A percentile compares a stretch with the other conserved stretches of the same genome.
phyloP scores from a whole-genome alignment of 257 asterid genomes.

The Solanum piurae region DNA sequence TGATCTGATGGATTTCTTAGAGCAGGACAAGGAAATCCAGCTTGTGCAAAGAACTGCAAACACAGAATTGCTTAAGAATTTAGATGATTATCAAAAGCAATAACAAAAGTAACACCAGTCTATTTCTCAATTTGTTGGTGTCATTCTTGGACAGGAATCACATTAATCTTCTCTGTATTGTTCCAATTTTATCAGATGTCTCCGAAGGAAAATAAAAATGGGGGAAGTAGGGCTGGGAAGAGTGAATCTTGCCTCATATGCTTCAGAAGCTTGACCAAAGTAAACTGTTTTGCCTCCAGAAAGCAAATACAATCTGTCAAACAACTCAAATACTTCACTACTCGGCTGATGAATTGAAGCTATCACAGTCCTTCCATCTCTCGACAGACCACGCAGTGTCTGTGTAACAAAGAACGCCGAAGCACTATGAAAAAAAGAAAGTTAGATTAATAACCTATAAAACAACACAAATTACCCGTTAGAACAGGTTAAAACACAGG shows the following conservation, averaged over 20 bases:
- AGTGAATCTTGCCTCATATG: conserved; percentile 60
- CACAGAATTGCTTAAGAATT: too few relatives aligned
- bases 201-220: background rate
- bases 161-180: background rate
- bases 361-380: conserved; percentile 91
- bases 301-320: conserved; percentile 72
- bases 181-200: background rate
- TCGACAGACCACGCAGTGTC: conserved; percentile 68
- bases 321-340: conserved; percentile 95
- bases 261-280: conserved; percentile 89
- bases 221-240: background rate
- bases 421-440: conserved; percentile 42
- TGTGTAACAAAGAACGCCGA: conserved; percentile 96
- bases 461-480: background rate
- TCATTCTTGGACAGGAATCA: background rate
- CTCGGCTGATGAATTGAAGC: conserved; percentile 99
- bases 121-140: background rate
- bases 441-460: background rate
- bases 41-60: conserved; percentile 84
- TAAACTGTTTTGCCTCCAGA: conserved; percentile 87
- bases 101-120: background rate
- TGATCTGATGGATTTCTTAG: conserved; percentile 92
- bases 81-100: background rate
- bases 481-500: background rate
- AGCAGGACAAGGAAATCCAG: conserved; percentile 96